Evolutionary conservation across 1,284 basidiomycete species (phyloP).

Genomic region (Neolentinus lepideus): DNA sequence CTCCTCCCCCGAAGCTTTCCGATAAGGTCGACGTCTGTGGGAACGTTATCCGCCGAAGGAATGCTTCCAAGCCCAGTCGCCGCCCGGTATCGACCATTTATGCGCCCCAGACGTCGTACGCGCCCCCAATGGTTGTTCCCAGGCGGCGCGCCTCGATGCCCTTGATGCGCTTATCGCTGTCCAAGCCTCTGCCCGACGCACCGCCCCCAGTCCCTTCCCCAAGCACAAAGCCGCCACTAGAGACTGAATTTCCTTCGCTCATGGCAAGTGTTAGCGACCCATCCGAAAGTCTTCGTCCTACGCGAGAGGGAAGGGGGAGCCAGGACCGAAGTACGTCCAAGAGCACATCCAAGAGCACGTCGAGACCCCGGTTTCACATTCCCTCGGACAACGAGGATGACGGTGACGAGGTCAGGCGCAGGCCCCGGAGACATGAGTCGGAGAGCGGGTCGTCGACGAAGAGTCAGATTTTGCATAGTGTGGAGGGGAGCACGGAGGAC

Average conservation of each 20-base stretch:
- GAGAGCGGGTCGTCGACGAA: background rate
- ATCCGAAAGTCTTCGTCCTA: background rate
- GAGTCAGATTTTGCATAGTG: background rate
- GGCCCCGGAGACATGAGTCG: background rate
- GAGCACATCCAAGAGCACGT: slow-evolving; percentile 1
- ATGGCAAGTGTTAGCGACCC: background rate
- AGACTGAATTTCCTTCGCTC: background rate
- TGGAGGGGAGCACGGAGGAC: slow-evolving; percentile 6
- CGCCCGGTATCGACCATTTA: background rate
- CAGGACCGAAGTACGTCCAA: background rate
- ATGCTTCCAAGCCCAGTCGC: background rate
- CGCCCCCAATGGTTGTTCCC: background rate
- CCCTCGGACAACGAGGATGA: slow-evolving; percentile 19
- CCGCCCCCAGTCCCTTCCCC: slow-evolving; percentile 7
- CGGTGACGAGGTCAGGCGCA: slow-evolving; percentile 16
- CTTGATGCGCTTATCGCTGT: slow-evolving; percentile 13
- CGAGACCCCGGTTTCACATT: slow-evolving; percentile 23
- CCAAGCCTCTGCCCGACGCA: slow-evolving; percentile 15
- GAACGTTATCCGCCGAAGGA: background rate
- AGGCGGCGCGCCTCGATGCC: slow-evolving; percentile 29
- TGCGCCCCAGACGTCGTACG: background rate
- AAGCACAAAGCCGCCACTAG: background rate
- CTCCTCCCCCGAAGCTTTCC: slow-evolving; percentile 37
- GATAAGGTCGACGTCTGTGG: slow-evolving; percentile 5
- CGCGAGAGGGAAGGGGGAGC: background rate